Evolutionary conservation across 2,329 filamentous ascomycete genomes (phyloP), one percentile per base, ranked within the genome.

Genomic region (Trichocomaceae sp.): DNA sequence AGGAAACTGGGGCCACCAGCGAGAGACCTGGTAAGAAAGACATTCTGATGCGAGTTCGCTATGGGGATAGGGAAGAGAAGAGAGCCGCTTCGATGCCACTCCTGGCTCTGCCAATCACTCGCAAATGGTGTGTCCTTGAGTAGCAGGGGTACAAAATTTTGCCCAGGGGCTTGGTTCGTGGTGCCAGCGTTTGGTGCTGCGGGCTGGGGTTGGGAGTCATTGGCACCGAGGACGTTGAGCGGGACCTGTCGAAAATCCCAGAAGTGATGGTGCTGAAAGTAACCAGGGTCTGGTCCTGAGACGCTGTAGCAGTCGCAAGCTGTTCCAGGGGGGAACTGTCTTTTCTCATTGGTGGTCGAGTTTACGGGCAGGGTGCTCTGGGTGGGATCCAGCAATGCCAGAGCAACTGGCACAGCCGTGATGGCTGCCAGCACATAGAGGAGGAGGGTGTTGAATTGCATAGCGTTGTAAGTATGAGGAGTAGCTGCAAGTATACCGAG

Each of bases 201-300:
- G 55, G 52, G 50, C 49, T 59, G 50, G 61, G 59, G 9, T 52
- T 56, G 50, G 55, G 59, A 48, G 47, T 64, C 64, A 45, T 68
- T 66, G 54, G 37, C 47, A 60, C 63, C 15, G 57, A 51, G 48
- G n/a, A 60, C 26, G 22, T 60, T 52, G n/a, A 70, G 61, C 17
- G 67, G 62, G 7, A 78, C 66, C 39, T 70, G 66, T 23, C 77
- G 75, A 59, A 79, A 79, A 63, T 79, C 77, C 67, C 72, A 79
- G 63, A 80, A 75, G 50, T 72, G 73, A 67, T 79, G 75, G 63
- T 79, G 71, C 47, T 75, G 71, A 60, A 80, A 80, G 64, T 77
- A 78, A 6, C 70, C 66, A 17, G 72, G 72, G 8, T 72, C 66
- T 2, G 72, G 60, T 5, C 69, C 69, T 1, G 72, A 70, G 26